A percentile compares a stretch with the other conserved stretches of the same genome.
These are phyloP conservation scores for Neurospora sp. DNA, from an alignment of 2,329 filamentous ascomycete species.

Conservation along the genomic window DNA sequence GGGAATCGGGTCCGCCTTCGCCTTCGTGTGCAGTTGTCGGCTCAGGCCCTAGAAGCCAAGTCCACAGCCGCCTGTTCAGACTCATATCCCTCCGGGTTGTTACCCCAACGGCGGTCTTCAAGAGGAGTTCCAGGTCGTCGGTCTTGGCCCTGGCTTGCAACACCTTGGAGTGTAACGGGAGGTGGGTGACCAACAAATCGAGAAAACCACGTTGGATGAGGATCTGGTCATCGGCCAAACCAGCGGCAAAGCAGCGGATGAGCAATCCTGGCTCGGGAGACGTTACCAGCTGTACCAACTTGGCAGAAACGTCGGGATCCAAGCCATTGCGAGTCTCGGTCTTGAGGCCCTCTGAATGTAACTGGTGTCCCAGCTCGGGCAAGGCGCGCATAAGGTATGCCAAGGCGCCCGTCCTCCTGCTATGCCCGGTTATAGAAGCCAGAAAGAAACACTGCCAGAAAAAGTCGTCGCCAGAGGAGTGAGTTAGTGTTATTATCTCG, in stretches of 20 bases:
- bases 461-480: conserved; percentile 64
- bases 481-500: conserved; percentile 39
- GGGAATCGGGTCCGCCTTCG: conserved; percentile 37
- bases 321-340: conserved; percentile 24
- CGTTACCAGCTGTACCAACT: conserved; percentile 57
- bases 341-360: conserved; percentile 23
- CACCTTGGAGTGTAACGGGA: conserved; percentile 75
- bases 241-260: conserved; percentile 84
- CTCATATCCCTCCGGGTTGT: conserved; percentile 92
- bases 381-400: conserved; percentile 75
- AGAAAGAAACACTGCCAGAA: conserved; percentile 99
- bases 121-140: conserved; percentile 69
- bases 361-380: conserved; percentile 52
- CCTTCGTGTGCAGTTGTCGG: conserved; percentile 35
- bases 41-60: conserved; percentile 84
- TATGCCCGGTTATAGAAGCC: conserved; percentile 81
- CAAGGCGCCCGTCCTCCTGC: conserved; percentile 73
- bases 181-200: conserved; percentile 80
- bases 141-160: conserved; percentile 64
- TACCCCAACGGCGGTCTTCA: conserved; percentile 76
- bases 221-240: conserved; percentile 75
- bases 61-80: conserved; percentile 80
- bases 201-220: conserved; percentile 91
- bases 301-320: conserved; percentile 38
- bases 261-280: conserved; percentile 86